A percentile compares a stretch with the other conserved stretches of the same genome.
phyloP scores from a whole-genome alignment of 2,329 filamentous ascomycete species.

The Chaetomiaceae sp. region DNA sequence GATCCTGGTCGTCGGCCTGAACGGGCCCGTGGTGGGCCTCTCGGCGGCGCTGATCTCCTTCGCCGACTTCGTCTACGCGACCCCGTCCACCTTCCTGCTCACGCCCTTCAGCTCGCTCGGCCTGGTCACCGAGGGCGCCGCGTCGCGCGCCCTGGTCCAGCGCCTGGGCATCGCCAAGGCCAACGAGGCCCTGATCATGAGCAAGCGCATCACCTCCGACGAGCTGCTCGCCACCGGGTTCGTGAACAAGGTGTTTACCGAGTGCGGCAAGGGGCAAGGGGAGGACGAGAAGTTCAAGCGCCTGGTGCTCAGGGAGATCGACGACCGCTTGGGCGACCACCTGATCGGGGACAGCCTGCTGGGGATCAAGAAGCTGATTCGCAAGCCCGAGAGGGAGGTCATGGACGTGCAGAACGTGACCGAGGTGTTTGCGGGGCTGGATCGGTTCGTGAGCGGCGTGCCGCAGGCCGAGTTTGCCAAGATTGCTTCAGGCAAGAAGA shows the following conservation, averaged over 20 bases:
- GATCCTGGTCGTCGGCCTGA: conserved; percentile 84
- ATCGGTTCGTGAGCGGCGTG: conserved; percentile 71
- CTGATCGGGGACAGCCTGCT: conserved; percentile 73
- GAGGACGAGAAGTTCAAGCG: conserved; percentile 65
- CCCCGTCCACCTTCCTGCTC: conserved; percentile 76
- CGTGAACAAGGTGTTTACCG: conserved; percentile 74
- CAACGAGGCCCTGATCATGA: conserved; percentile 92
- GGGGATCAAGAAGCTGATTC: conserved; percentile 79
- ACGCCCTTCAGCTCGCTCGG: conserved; percentile 90
- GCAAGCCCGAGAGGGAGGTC: conserved; percentile 64
- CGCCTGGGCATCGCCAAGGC: conserved; percentile 75
- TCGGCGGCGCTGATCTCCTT: conserved; percentile 77
- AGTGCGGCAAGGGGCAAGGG: conserved; percentile 50
- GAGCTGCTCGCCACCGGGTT: conserved; percentile 75
- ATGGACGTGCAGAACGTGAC: conserved; percentile 73
- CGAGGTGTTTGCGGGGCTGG: conserved; percentile 82
- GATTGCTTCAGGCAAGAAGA: conserved; percentile 83
- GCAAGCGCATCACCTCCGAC: conserved; percentile 65
- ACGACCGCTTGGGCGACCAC: conserved; percentile 74
- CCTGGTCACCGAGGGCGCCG: conserved; percentile 82
- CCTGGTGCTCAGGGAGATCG: conserved; percentile 71
- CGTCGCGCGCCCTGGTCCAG: conserved; percentile 71
- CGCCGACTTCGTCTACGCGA: conserved; percentile 88
- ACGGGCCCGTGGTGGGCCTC: conserved; percentile 86
- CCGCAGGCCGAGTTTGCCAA: conserved; percentile 87